Conservation (phyloP, 148 eudicot genomes). For the Limonium bicolor region DNA sequence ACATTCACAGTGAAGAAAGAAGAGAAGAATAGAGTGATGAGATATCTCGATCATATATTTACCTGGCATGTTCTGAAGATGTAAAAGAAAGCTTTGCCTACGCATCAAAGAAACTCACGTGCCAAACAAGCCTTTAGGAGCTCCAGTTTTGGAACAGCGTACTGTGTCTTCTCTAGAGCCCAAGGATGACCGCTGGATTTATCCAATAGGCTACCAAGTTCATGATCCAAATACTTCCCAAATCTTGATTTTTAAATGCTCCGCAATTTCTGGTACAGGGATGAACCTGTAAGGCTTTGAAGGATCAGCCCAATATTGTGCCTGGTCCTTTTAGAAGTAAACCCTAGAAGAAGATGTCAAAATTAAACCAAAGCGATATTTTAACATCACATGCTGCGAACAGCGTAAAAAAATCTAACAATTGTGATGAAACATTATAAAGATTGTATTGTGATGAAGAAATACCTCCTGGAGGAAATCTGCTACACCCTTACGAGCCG, state of each 20-base stretch:
- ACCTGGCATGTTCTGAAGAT: constrained; percentile 77
- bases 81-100: constrained; percentile 63
- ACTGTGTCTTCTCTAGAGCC: constrained; percentile 39
- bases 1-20: neutral
- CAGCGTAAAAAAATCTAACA: neutral
- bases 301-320: constrained; percentile 78
- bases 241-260: constrained; percentile 50
- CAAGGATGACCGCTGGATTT: constrained; percentile 38
- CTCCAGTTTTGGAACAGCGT: constrained; percentile 45
- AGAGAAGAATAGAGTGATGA: neutral
- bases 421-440: neutral
- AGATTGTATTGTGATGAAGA: neutral
- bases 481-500: constrained; percentile 75
- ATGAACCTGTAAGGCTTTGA: constrained; percentile 56
- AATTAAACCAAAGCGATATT: neutral
- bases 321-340: constrained; percentile 87
- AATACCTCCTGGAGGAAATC: constrained; percentile 93
- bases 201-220: constrained; percentile 38
- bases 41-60: neutral
- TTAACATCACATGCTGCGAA: neutral
- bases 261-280: constrained; percentile 52
- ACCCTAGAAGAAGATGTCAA: constrained; percentile 24
- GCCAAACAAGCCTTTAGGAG: constrained; percentile 53
- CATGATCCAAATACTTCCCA: constrained; percentile 33
- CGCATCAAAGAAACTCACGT: constrained; percentile 59